phyloP scores from a whole-genome alignment of 805 yeast genomes.

The Candida chilensis region DNA sequence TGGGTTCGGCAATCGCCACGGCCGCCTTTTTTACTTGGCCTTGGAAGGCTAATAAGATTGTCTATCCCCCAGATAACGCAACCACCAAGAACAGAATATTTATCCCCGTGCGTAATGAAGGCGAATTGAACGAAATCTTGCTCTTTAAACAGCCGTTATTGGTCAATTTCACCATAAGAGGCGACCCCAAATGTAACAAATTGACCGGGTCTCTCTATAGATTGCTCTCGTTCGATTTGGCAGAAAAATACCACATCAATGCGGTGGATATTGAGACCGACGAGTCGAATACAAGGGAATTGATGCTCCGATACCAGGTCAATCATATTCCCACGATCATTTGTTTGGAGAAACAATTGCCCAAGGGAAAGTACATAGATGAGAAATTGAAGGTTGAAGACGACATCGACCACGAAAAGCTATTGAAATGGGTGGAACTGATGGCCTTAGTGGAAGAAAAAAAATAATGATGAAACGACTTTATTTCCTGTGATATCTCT shows the following conservation, averaged over 20 bases:
- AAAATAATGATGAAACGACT: constrained; percentile 2
- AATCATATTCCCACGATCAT: constrained; percentile 57
- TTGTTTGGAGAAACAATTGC: constrained; percentile 57
- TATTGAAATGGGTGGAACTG: constrained; percentile 33
- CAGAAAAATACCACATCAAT: constrained; percentile 33
- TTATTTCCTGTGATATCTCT: too few relatives aligned
- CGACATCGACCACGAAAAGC: constrained; percentile 31
- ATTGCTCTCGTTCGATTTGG: constrained; percentile 38
- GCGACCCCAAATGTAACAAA: constrained; percentile 52
- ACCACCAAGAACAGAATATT: constrained; percentile 26
- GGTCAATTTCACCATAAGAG: constrained; percentile 62
- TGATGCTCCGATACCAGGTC: constrained; percentile 47
- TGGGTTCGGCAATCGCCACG: constrained; percentile 2
- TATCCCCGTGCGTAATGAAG: constrained; percentile 43
- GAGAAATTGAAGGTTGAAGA: constrained; percentile 13
- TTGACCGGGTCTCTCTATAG: constrained; percentile 54
- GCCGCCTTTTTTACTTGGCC: constrained; percentile 13
- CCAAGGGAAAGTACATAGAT: constrained; percentile 27
- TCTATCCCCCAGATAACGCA: not conserved
- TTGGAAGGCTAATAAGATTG: constrained; percentile 12
- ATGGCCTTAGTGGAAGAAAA: constrained; percentile 26
- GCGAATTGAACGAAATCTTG: constrained; percentile 49
- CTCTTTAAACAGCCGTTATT: constrained; percentile 52
- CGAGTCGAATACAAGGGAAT: constrained; percentile 49
- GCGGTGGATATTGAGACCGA: constrained; percentile 70